Base-by-base conservation (phyloP, 2,329 filamentous ascomycete genomes). In the Aspergillus brunneoviolaceus region DNA sequence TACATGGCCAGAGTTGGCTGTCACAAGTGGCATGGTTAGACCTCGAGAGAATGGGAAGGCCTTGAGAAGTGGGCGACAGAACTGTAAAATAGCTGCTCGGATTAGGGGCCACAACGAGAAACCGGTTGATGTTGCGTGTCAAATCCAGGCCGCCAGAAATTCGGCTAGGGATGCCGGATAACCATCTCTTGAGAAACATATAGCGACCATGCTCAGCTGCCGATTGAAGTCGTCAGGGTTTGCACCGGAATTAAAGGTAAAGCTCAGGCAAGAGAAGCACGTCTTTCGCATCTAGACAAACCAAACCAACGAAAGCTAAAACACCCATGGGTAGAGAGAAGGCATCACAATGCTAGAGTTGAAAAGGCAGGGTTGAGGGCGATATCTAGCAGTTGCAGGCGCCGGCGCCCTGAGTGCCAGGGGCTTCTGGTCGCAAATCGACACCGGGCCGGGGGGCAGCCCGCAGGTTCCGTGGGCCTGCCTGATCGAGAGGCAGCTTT, bases 401-500 rank as follows among this genome's bases (percentile, higher is more conserved):
- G 61, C 80, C 82, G 21, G 82, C 82, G 57, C 81, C 81, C 73
- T 87, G 83, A 59, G 86, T 86, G 59, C 80, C 81, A 65, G 86
- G 81, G 57, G 85, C 80, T 72, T 88, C 84, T 39, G 84, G 84
- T 68, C 87, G 83, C 65, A 91, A 78, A 74, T 90, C 87, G 42
- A 91, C 88, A 56, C 88, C 88, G 59, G 84, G 81, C 66, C 85
- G 81, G 65, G 84, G 82, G 65, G 84, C 85, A 60, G 85, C 79
- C 69, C 93, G 85, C 73, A 93, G 84, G 76, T 93, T 93, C 75
- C 94, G 87, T 64, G 94, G 92, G n/a, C 93, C 94, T 54, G 88
- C 93, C 79, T 98, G 95, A 74, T 99, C 95, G 69, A 98, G 88
- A 33, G 95, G 95, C 66, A 99, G 84, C 80, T 96, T 98, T 88